Evolutionary conservation across 2,329 filamentous ascomycete species (phyloP), one percentile per base, ranked within the genome.

Genomic region (Fusarium acutatum): DNA sequence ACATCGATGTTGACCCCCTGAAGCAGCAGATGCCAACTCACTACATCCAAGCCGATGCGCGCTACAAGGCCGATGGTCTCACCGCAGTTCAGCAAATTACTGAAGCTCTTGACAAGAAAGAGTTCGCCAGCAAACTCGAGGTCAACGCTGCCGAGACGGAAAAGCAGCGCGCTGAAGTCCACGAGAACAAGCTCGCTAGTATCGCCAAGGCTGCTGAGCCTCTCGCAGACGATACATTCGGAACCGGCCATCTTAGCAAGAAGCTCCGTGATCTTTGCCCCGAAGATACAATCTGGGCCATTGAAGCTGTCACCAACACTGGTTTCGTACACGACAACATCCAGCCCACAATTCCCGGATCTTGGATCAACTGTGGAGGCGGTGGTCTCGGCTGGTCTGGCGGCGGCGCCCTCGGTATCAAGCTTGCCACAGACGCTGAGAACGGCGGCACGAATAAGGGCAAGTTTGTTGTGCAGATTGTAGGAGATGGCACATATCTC

Each of bases 381-480:
- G 93, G 93, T 20, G 94, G 94, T 5, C 89, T 96, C 0, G 93
- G 93, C 5, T 96, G 93, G 93, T 93, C 90, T 17, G 93, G 93
- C 20, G 93, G 94, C 20, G 93, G 85, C 59, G 91, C 92, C 0
- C 81, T 96, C 7, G 94, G 93, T 5, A 91, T 95, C 78, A 95
- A 95, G 79, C 87, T 96, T 13, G 94, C 92, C 0, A 89, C 80
- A 2, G 81, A 83, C 34, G 75, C 73, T 9, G 81, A 82, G 72
- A 82, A 83, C 57, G 83, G 76, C 20, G 76, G 84, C 30, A 82
- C 82, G 52, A 86, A 85, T 60, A 85, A 84, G 75, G 81, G 84
- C 52, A 84, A 83, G 67, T 87, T 88, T 71, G 87, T 90, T 11
- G 85, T 86, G 44, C 87, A 89, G 66, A 84, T 89, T 62, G 88